A percentile compares a stretch with the other conserved stretches of the same genome.
Conservation (phyloP, 2,329 filamentous ascomycete species). For the Pseudocercospora fuligena region DNA sequence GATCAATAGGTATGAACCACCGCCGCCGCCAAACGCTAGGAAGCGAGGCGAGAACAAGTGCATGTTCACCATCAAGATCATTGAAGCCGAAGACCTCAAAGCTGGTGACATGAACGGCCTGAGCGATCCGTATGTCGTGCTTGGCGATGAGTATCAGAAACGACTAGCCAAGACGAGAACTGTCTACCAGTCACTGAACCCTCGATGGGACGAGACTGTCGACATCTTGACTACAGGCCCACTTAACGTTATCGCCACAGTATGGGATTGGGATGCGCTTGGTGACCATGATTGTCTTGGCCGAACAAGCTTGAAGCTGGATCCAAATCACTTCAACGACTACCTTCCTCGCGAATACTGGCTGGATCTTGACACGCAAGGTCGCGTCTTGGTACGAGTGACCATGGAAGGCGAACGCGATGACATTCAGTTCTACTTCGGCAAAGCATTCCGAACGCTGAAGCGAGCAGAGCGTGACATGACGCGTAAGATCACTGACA, state of each 20-base stretch:
- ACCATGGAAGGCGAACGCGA: constrained; percentile 99
- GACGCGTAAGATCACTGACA: constrained; percentile 97
- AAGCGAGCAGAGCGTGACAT: constrained; percentile 97
- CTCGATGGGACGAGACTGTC: constrained; percentile 95
- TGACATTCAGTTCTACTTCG: constrained; percentile 98
- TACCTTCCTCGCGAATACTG: constrained; percentile 96
- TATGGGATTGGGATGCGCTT: constrained; percentile 98
- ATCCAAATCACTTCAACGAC: constrained; percentile 95
- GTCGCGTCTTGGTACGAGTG: constrained; percentile 82
- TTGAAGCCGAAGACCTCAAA: constrained; percentile 96
- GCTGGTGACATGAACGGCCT: constrained; percentile 94
- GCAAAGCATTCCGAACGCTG: constrained; percentile 91
- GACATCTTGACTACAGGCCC: constrained; percentile 93
- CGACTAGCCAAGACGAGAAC: constrained; percentile 92
- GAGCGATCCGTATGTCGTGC: constrained; percentile 95
- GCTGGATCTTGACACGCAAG: constrained; percentile 96
- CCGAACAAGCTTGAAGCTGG: constrained; percentile 95
- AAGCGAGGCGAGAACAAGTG: constrained; percentile 74
- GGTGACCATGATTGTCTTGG: constrained; percentile 98
- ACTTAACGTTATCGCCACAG: constrained; percentile 92
- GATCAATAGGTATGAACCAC: constrained; percentile 74
- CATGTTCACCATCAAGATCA: constrained; percentile 98
- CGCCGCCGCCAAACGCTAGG: constrained; percentile 68
- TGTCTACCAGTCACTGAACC: constrained; percentile 87
- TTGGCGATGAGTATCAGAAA: constrained; percentile 97